Percentiles rank a stretch among this genome's conserved stretches.
phyloP scores from a whole-genome alignment of 2,329 filamentous ascomycete species.

The Phyllosticta citrichinensis region DNA sequence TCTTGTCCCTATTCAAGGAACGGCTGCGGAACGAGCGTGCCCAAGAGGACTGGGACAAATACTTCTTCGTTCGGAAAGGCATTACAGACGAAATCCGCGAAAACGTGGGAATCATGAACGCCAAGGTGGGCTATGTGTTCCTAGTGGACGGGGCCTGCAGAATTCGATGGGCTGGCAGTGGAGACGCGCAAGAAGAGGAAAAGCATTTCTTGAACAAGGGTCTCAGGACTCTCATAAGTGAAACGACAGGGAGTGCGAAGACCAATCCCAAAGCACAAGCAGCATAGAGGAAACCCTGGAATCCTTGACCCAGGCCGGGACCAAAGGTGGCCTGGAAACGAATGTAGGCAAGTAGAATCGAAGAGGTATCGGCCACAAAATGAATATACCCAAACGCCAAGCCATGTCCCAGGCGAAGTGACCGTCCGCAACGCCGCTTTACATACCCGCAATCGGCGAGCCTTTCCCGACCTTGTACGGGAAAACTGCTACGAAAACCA shows the following conservation, averaged over 20 bases:
- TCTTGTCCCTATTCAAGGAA: slow-evolving; percentile 46
- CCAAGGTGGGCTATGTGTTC: slow-evolving; percentile 89
- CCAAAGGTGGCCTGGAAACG: neutral
- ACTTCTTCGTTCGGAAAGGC: slow-evolving; percentile 51
- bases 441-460: neutral
- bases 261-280: neutral
- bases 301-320: neutral
- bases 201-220: slow-evolving; percentile 56
- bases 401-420: neutral
- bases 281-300: neutral
- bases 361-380: neutral
- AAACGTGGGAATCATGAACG: slow-evolving; percentile 64
- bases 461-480: neutral
- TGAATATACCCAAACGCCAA: neutral
- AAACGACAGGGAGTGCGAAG: slow-evolving; percentile 30
- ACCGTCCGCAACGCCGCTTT: neutral
- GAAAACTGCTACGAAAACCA: slow-evolving; percentile 33
- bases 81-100: slow-evolving; percentile 47
- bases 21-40: slow-evolving; percentile 38
- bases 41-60: slow-evolving; percentile 43
- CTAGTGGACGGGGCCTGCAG: slow-evolving; percentile 77
- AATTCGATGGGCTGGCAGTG: slow-evolving; percentile 91
- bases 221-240: slow-evolving; percentile 51
- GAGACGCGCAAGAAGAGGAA: slow-evolving; percentile 55
- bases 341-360: neutral